These are phyloP conservation scores for Ilyonectria sp. DNA, from an alignment of 2,329 filamentous ascomycete species.

Conservation along the genomic window DNA sequence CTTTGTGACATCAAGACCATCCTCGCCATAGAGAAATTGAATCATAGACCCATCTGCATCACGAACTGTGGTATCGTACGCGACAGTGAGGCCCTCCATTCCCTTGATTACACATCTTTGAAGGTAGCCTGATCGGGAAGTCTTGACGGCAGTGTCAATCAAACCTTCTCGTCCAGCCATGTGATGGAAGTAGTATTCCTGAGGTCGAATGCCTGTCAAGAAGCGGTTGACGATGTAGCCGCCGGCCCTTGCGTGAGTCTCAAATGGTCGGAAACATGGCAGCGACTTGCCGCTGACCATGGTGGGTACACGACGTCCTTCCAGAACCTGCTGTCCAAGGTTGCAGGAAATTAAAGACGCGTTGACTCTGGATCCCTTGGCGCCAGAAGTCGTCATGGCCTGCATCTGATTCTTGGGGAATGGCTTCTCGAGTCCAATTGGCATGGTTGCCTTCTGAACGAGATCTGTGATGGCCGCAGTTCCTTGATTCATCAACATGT, in stretches of 20 bases:
- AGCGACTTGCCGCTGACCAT: conserved; percentile 99
- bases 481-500: conserved; percentile 84
- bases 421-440: conserved; percentile 85
- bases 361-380: conserved; percentile 94
- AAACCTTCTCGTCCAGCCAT: conserved; percentile 99
- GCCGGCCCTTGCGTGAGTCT: conserved; percentile 89
- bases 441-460: conserved; percentile 86
- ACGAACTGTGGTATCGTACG: conserved; percentile 94
- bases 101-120: conserved; percentile 98
- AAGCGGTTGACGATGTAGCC: conserved; percentile 97
- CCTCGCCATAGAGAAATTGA: conserved; percentile 97
- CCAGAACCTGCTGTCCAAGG: conserved; percentile 94
- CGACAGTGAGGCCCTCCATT: conserved; percentile 93
- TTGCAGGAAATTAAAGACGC: conserved; percentile 98
- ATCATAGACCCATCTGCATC: conserved; percentile 94
- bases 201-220: conserved; percentile 95
- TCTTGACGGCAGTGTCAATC: conserved; percentile 99
- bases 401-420: conserved; percentile 99
- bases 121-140: conserved; percentile 94
- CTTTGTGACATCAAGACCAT: conserved; percentile 94
- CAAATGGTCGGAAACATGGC: conserved; percentile 93
- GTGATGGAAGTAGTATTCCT: conserved; percentile 99
- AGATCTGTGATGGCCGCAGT: conserved; percentile 80
- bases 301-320: conserved; percentile 92
- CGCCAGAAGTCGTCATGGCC: conserved; percentile 96